These are phyloP conservation scores for Lecanicillium sp. DNA, from an alignment of 2,329 filamentous ascomycete species.

Conservation along the genomic window DNA sequence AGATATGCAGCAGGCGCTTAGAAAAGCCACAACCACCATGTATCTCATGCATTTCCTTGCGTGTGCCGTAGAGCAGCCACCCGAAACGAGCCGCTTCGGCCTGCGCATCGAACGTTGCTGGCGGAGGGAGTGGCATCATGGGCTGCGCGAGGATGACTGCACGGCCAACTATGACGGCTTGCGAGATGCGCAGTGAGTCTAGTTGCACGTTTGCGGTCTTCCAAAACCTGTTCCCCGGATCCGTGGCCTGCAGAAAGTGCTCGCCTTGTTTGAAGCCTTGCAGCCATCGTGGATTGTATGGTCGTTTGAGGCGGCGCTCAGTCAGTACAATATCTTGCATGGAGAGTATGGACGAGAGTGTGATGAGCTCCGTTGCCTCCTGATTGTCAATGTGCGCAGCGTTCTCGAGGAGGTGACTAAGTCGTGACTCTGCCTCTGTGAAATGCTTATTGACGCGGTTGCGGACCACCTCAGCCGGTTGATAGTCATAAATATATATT, in stretches of 20 bases:
- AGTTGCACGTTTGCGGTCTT: slow-evolving; percentile 24
- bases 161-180: slow-evolving; percentile 31
- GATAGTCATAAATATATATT: slow-evolving; percentile 33
- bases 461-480: slow-evolving; percentile 22
- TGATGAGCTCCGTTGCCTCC: slow-evolving; percentile 25
- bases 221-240: slow-evolving; percentile 29
- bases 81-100: slow-evolving; percentile 24
- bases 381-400: slow-evolving; percentile 13
- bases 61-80: slow-evolving; percentile 30
- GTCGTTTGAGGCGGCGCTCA: slow-evolving; percentile 26
- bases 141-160: slow-evolving; percentile 31
- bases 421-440: slow-evolving; percentile 19
- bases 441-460: slow-evolving; percentile 26
- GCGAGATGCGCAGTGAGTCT: slow-evolving; percentile 25
- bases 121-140: slow-evolving; percentile 24
- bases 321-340: slow-evolving; percentile 32
- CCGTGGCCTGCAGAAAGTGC: slow-evolving; percentile 24
- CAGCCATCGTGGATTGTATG: slow-evolving; percentile 27
- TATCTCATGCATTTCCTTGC: slow-evolving; percentile 26
- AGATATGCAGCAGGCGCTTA: slow-evolving; percentile 27
- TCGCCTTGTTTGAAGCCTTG: slow-evolving; percentile 28
- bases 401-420: slow-evolving; percentile 20
- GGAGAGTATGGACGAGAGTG: slow-evolving; percentile 27
- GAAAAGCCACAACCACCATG: slow-evolving; percentile 35
- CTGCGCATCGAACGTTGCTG: slow-evolving; percentile 19